Evolutionary conservation across 164 flowering plant genomes (phyloP).

Genomic region (Umbellularia californica): DNA sequence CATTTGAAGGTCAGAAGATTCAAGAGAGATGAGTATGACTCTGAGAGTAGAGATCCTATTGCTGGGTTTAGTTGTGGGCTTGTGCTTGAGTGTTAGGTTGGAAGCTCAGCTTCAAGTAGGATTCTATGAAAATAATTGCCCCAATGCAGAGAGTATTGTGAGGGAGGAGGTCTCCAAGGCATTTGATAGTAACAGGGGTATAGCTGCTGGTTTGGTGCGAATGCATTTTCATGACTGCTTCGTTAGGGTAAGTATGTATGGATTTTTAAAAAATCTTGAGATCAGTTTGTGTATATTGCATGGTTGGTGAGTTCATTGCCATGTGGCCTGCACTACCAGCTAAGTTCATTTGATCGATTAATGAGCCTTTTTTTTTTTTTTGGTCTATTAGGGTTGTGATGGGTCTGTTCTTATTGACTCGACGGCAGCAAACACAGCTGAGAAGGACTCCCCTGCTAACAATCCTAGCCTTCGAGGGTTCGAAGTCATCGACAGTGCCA

Average conservation of each 20-base stretch:
- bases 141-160: slow-evolving; percentile 6
- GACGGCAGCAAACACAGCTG: neutral
- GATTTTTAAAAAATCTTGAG: neutral
- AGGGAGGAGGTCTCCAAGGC: slow-evolving; percentile 5
- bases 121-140: slow-evolving; percentile 7
- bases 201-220: slow-evolving; percentile 12
- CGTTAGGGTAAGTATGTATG: slow-evolving; percentile 7
- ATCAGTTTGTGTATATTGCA: no score
- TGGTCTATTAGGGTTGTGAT: slow-evolving; percentile 8
- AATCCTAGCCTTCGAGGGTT: slow-evolving; percentile 8
- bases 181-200: neutral
- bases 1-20: no score
- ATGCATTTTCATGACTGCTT: slow-evolving; percentile 20
- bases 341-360: no score
- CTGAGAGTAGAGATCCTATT: no score
- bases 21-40: no score
- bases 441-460: slow-evolving; percentile 3
- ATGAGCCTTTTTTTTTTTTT: neutral
- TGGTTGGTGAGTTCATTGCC: no score
- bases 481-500: slow-evolving; percentile 10
- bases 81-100: no score
- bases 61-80: no score
- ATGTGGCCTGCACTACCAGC: no score
- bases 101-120: neutral
- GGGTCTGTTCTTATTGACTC: slow-evolving; percentile 9